Percentiles rank a stretch among this genome's conserved stretches.
Conservation (phyloP, 2,329 filamentous ascomycete species). For the Dryadomyces sulphureus region DNA sequence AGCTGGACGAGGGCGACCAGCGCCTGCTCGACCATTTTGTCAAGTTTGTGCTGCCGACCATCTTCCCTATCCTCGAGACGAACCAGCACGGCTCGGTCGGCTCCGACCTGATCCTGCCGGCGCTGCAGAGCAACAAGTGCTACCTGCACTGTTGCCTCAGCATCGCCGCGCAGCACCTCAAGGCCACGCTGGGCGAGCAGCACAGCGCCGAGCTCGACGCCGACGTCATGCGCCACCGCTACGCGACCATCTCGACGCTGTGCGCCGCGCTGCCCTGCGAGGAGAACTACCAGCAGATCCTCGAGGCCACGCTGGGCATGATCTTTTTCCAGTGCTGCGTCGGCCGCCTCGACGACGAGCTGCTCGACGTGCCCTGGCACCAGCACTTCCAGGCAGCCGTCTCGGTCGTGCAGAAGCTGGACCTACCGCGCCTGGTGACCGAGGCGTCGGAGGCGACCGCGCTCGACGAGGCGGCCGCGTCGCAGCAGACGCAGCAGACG, state of each 20-base stretch:
- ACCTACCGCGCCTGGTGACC: constrained; percentile 45
- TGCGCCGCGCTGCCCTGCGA: constrained; percentile 71
- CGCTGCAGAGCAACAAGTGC: constrained; percentile 78
- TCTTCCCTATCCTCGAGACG: constrained; percentile 84
- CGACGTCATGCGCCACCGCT: constrained; percentile 86
- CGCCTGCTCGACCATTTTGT: constrained; percentile 83
- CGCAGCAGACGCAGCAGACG: constrained; percentile 42
- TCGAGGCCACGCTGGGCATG: constrained; percentile 85
- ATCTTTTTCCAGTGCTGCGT: constrained; percentile 95
- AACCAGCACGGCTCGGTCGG: constrained; percentile 75
- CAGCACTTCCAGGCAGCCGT: constrained; percentile 90
- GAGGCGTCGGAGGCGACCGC: neutral
- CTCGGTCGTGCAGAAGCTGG: constrained; percentile 71
- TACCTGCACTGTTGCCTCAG: constrained; percentile 94
- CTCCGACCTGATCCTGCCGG: constrained; percentile 71
- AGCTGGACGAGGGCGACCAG: constrained; percentile 78
- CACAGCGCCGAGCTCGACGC: constrained; percentile 62
- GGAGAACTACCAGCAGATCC: constrained; percentile 70
- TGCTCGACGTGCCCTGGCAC: constrained; percentile 91
- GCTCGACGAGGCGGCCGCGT: constrained; percentile 26
- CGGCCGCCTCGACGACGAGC: constrained; percentile 66
- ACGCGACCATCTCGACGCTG: constrained; percentile 71
- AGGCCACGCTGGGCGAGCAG: constrained; percentile 47
- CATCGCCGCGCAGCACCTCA: constrained; percentile 83
- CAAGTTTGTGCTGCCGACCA: constrained; percentile 68